phyloP scores from a whole-genome alignment of 176 grass and related monocot species.

The Hyparrhenia diplandra region DNA sequence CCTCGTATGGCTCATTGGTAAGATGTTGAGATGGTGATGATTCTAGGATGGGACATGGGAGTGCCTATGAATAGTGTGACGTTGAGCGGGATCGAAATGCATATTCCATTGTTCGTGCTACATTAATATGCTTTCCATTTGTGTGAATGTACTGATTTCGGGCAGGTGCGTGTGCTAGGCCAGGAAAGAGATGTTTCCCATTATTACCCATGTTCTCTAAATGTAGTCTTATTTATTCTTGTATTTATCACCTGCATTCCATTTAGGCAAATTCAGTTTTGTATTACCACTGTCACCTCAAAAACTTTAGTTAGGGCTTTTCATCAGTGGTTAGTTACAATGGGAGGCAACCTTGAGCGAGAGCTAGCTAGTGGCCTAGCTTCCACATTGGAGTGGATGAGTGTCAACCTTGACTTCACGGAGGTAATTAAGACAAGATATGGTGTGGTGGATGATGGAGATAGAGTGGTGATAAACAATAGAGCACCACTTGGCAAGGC shows the following conservation, averaged over 20 bases:
- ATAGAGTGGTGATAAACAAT: background rate
- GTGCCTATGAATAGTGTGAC: too few species aligned
- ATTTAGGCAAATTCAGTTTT: background rate
- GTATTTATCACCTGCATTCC: background rate
- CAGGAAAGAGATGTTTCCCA: too few species aligned
- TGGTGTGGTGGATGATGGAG: background rate
- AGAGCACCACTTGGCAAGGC: background rate
- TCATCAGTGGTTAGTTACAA: background rate
- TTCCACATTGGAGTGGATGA: background rate
- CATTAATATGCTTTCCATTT: too few species aligned
- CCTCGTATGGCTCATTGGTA: too few species aligned
- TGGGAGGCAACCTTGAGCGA: background rate
- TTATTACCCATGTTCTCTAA: background rate
- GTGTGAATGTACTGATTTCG: too few species aligned
- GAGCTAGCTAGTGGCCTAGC: background rate
- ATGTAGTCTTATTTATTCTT: background rate
- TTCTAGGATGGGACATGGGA: too few species aligned
- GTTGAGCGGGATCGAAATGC: too few species aligned
- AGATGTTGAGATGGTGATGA: too few species aligned
- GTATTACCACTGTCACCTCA: background rate
- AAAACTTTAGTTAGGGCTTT: background rate
- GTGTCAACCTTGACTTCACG: background rate
- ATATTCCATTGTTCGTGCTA: too few species aligned
- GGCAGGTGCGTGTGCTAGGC: too few species aligned
- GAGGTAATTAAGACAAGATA: background rate